Evolutionary conservation across 345 rosid species (phyloP).

Genomic region (Eutrema heterophyllum): DNA sequence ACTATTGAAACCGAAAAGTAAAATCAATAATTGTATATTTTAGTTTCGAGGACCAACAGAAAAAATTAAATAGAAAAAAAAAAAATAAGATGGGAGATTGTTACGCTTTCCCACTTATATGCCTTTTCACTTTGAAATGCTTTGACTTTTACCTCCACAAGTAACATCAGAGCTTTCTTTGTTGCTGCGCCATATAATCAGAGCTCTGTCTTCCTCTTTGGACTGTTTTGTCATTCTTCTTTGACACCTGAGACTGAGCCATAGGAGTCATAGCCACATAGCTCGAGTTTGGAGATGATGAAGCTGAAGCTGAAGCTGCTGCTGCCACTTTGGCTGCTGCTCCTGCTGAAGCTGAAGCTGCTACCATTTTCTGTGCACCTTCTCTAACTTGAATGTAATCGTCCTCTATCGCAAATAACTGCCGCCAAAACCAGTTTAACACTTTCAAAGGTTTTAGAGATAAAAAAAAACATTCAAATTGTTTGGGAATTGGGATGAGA

Average conservation of each 20-base stretch:
- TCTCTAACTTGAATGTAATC: slow-evolving; percentile 82
- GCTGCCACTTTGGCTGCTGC: slow-evolving; percentile 96
- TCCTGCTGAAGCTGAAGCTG: slow-evolving; percentile 77
- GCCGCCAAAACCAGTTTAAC: slow-evolving; percentile 27
- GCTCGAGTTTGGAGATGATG: slow-evolving; percentile 60
- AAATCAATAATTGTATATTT: not conserved
- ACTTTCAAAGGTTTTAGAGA: not conserved
- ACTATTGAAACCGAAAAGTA: not conserved
- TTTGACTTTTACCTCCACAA: not conserved
- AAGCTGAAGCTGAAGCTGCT: slow-evolving; percentile 36
- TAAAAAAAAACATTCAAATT: not conserved
- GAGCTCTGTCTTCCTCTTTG: slow-evolving; percentile 20
- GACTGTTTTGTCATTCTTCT: slow-evolving; percentile 36
- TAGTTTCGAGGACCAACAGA: not conserved
- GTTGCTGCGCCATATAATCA: slow-evolving; percentile 16
- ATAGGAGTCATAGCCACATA: slow-evolving; percentile 89
- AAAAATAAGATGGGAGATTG: not conserved
- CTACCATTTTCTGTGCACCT: slow-evolving; percentile 93
- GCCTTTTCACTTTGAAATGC: not conserved
- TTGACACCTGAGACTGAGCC: slow-evolving; percentile 71
- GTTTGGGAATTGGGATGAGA: not conserved
- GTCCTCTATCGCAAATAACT: slow-evolving; percentile 83
- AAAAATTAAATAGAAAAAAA: not conserved
- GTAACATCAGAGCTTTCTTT: not conserved
- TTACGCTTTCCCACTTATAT: not conserved